Base-by-base conservation (phyloP, 768 basidiomycete genomes). In the Calocera cornea region DNA sequence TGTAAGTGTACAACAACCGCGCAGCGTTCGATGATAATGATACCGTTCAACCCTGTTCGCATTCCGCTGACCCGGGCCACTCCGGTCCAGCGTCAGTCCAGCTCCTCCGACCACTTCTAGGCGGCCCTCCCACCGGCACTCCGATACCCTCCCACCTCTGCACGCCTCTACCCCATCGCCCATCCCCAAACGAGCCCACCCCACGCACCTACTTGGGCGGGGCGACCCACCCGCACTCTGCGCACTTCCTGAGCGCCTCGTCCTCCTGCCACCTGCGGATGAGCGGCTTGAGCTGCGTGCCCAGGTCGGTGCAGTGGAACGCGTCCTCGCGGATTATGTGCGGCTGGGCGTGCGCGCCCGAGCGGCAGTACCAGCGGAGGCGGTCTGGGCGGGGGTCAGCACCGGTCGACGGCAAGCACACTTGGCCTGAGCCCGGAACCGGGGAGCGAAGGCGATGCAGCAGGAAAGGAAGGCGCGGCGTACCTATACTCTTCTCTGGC, bases 261-360 rank as follows among this genome's bases (percentile, higher is more conserved):
- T 84, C 79, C 17, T 76, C 73, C 82, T 89, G 89, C 93, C 94
- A 97, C 27, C 82, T 79, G 72, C 92, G 81, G 68, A 98, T 97
- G 63, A 93, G 82, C 0, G 93, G 90, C 78, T 95, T 95, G 66
- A 98, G 80, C 78, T 98, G 95, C 14, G 89, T 89, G 47, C 94
- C 95, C 33, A 98, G 83, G 73, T 98, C 92, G 0, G 86, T 87
- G 69, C 89, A 88, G 74, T 94, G 91, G 74, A 97, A 92, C 0
- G 82, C 78, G 68, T 92, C 91, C 78, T 95, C 89, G 70, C 87
- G 82, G 71, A 94, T 89, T 69, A 91, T 79, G n/a, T 85, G 86
- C 0, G 91, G 89, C 44, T 78, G 77, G 27, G 75, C 68, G 76
- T 95, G 92, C 1, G 75, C 76, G 0, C 78, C 72, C 2, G 86